Base-by-base conservation (phyloP, 1,139 yeast species). In the Hansenula lynferdii region DNA sequence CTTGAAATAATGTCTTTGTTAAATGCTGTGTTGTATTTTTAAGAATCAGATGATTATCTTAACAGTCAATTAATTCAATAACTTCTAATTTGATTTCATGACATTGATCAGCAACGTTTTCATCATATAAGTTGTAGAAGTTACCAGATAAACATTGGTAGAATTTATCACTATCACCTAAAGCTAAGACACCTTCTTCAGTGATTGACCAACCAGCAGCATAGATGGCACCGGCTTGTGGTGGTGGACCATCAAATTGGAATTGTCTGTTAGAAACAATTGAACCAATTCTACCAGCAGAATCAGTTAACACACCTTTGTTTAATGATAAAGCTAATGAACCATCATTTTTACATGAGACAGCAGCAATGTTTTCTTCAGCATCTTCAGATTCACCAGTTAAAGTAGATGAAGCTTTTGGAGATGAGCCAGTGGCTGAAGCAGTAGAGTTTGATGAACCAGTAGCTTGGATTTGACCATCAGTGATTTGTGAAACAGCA, bases 181-280 rank as follows among this genome's bases (percentile, higher is more conserved):
- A 65, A 43, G 85, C 85, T 60, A 83, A 75, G 67, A 67, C 58
- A 50, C 86, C 86, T 41, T 76, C 81, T 40, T 61, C 56, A 42
- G 80, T 70, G 53, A 81, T 65, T 36, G 84, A 70, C 92, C 92
- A 84, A 50, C 92, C 92, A 42, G 79, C 85, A 57, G 92, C 90
- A 65, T 79, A 82, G 62, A 83, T 77, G 52, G 87, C 74, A 63
- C 90, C 92, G 44, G 90, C 89, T 72, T 83, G 92, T 54, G 90
- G 89, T 65, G 89, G 86, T 51, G 92, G 92, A 62, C 90, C 90
- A 59, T 82, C 90, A 57, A 82, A 82, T 69, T 82, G 90, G 80
- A 82, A 81, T 70, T 82, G 90, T 68, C 81, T 75, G 80, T 81
- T 81, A 47, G 89, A 83, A 54, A 82, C 90, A 63, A 82, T 81